Base-by-base conservation (phyloP, 805 yeast species). In the Metschnikowia kofuensis region DNA sequence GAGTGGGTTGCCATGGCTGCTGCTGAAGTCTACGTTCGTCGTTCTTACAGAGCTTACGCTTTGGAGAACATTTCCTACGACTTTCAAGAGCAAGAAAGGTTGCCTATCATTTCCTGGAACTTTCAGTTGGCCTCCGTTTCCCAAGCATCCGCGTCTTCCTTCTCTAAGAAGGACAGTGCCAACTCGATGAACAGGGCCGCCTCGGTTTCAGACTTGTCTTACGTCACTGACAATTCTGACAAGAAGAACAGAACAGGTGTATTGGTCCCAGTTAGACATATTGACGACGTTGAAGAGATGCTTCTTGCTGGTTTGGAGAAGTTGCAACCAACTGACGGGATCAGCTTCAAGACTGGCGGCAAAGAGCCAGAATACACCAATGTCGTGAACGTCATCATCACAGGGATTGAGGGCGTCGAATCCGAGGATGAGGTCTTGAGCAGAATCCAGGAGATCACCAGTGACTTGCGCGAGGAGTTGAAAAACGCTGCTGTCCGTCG, bases 11-110 rank as follows among this genome's bases (percentile, higher is more conserved):
- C 92, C 4, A 81, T 92, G 56, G 98, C 99, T 35, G 98, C 99
- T 35, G 89, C 96, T 40, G 97, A 94, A 71, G 96, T 94, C 50
- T 94, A 94, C 69, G 85, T 91, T 51, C 86, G 98, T 68, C 86
- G 99, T 68, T 96, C 98, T 40, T 94, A 91, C 76, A 84, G 98
- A 63, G 98, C 98, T 35, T 94, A 95, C 73, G 85, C 89, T 37
- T 85, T 94, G 53, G 85, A 88, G 47, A 86, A 84, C 54, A 79
- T 95, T 46, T 72, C 75, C 47, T 88, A 89, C 62, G 80, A 78
- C 54, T 70, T 73, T 59, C 66, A 74, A 32, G 76, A 69, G 46
- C 76, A 79, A 48, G 60, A 57, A 48, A 50, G 50, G 44, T 67
- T 79, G 44, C 95, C 97, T 36, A 78, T 87, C 47, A 79, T 90